These are phyloP conservation scores for Teratosphaeria pseudoeucalypti DNA, from an alignment of 2,329 filamentous ascomycete species.

Conservation along the genomic window DNA sequence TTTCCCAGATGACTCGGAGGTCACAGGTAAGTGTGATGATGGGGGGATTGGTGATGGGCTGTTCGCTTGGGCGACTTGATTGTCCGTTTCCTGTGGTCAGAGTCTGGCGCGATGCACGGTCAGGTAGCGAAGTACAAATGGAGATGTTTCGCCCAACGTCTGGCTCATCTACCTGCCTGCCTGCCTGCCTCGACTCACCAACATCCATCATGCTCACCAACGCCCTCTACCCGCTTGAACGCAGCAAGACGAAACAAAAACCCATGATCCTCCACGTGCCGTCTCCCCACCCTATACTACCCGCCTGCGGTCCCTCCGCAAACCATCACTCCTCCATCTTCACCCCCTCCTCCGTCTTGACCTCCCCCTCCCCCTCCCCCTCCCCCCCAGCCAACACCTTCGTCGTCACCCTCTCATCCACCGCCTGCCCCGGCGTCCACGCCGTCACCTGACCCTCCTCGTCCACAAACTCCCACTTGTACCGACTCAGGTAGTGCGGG, in stretches of 20 bases:
- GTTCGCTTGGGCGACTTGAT: too few species aligned
- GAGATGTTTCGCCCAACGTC: too few species aligned
- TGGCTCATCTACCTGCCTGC: too few species aligned
- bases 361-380: background rate
- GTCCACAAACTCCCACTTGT: conserved; percentile 96
- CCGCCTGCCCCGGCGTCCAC: conserved; percentile 21
- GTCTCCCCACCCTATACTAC: background rate
- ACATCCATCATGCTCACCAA: too few species aligned
- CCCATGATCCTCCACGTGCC: background rate
- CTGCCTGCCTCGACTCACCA: too few species aligned
- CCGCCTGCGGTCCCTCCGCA: background rate
- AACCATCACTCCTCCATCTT: conserved; percentile 3
- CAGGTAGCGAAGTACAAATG: too few species aligned
- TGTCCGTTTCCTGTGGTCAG: too few species aligned
- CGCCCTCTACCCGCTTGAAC: background rate
- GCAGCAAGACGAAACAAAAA: background rate
- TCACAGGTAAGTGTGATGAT: too few species aligned
- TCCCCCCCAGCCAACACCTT: conserved; percentile 24
- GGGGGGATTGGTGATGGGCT: too few species aligned
- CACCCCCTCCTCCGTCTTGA: conserved; percentile 7
- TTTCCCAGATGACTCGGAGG: too few species aligned
- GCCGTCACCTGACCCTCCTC: conserved; percentile 74
- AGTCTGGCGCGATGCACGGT: too few species aligned
- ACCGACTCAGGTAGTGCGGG: conserved; percentile 83
- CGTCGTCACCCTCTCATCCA: conserved; percentile 21